Base-by-base conservation (phyloP, 352 stramenopile genomes). In the Hyaloperonospora brassicae region DNA sequence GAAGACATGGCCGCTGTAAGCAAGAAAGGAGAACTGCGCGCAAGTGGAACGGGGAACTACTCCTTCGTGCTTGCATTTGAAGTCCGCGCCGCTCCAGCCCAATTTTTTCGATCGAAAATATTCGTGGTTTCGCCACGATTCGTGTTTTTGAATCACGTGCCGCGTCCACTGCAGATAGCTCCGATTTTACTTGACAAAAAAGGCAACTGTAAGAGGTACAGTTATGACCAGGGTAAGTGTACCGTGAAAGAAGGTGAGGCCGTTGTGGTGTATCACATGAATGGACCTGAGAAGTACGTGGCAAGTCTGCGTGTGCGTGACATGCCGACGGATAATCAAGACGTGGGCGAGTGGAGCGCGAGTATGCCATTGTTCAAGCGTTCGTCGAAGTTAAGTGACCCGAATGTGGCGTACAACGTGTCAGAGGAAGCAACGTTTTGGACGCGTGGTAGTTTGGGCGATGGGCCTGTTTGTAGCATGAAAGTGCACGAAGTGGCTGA, bases 61-160 rank as follows among this genome's bases (percentile, higher is more conserved):
- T 76, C 70, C 11, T 95, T 87, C 30, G 74, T 93, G 41, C 64
- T 95, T 40, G 79, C 82, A 42, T 95, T 84, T 57, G 80, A 93
- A 58, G 62, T 91, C 5, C 66, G 78, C n/a, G 84, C 79, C 4
- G 84, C 80, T 14, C 83, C 84, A 35, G 76, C 68, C 0, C 84
- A 93, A 54, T 95, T 93, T 46, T 86, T 82, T 57, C 68, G 80
- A 5, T 86, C 84, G 8, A 93, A 91, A 64, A 86, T 95, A 38
- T 59, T 92, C 25, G 65, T 85, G 1, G 72, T 95, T 38, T 85
- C 81, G 13, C 84, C 84, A 11, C 77, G 84, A 5, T 92, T 80
- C 53, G 67, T 93, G 27, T 54, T 95, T 12, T 52, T 87, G 38
- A 93, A 85, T 42, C 64, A 65, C 34, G 75, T 92, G 0, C 64